Conservation (phyloP, 352 stramenopile species). For the Globisporangium takayamanum region DNA sequence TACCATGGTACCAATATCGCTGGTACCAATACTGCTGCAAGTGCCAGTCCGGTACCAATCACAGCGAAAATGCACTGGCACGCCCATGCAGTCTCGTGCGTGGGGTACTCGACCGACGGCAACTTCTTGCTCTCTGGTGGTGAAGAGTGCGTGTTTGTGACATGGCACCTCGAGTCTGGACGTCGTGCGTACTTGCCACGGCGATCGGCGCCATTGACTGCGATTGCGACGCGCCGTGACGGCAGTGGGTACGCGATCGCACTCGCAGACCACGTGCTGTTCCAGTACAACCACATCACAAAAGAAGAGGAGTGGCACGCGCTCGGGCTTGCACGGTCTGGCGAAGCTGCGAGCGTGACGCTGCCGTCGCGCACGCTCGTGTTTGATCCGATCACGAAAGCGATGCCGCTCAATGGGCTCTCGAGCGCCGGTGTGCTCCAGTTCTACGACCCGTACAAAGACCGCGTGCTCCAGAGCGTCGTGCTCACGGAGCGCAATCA, state of each 20-base stretch:
- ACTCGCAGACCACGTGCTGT: conserved; percentile 60
- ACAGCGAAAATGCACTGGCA: conserved; percentile 83
- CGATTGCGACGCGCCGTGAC: conserved; percentile 47
- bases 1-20: conserved; percentile 21
- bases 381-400: conserved; percentile 54
- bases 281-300: conserved; percentile 82
- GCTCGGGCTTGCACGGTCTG: conserved; percentile 53
- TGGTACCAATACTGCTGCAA: neutral
- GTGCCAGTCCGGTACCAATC: conserved; percentile 5
- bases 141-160: conserved; percentile 83
- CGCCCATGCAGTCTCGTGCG: conserved; percentile 62
- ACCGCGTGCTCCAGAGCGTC: conserved; percentile 67
- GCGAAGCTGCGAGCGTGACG: conserved; percentile 27
- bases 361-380: conserved; percentile 47
- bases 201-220: conserved; percentile 48
- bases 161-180: conserved; percentile 80
- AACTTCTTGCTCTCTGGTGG: conserved; percentile 76
- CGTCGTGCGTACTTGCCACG: conserved; percentile 72
- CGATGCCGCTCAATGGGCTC: conserved; percentile 57
- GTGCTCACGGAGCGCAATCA: conserved; percentile 78
- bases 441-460: conserved; percentile 78
- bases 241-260: conserved; percentile 56
- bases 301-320: conserved; percentile 70
- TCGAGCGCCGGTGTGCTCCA: conserved; percentile 60
- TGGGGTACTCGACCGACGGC: conserved; percentile 72